Conservation (phyloP, 1,284 basidiomycete genomes). For the Trametes hirsuta region DNA sequence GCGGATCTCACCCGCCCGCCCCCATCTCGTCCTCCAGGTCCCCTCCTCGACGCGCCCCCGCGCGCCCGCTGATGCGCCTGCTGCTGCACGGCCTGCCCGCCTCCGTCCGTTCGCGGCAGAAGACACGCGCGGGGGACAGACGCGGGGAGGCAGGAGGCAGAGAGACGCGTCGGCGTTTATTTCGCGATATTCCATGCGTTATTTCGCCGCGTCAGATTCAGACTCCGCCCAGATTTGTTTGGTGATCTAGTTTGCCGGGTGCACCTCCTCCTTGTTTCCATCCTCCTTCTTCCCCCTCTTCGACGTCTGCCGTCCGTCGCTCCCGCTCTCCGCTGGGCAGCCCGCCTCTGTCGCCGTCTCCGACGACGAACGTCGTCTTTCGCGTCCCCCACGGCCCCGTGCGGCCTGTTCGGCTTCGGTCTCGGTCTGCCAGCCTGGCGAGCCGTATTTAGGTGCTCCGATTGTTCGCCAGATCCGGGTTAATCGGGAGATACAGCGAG, state of each 20-base stretch:
- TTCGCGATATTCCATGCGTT: conserved; percentile 23
- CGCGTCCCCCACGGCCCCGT: neutral
- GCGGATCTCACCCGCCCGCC: conserved; percentile 30
- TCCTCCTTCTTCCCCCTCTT: conserved; percentile 28
- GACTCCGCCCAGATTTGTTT: conserved; percentile 33
- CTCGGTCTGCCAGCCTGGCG: neutral
- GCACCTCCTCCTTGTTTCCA: conserved; percentile 29
- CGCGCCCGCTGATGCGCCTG: neutral
- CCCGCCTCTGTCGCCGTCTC: neutral
- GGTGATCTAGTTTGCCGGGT: conserved; percentile 31
- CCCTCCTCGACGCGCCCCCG: conserved; percentile 12
- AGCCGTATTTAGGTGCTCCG: conserved; percentile 21
- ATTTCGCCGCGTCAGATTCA: conserved; percentile 29
- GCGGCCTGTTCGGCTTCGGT: neutral
- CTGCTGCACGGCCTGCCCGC: neutral
- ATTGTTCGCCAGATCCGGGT: conserved; percentile 31
- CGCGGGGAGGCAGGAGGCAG: conserved; percentile 1
- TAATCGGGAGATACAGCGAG: conserved; percentile 35
- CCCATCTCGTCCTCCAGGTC: conserved; percentile 12
- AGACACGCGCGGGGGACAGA: neutral
- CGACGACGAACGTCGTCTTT: neutral
- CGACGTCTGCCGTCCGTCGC: conserved; percentile 17
- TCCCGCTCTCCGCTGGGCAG: conserved; percentile 8
- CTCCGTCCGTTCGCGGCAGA: neutral
- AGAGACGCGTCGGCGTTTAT: conserved; percentile 23